These are phyloP conservation scores for Penicillium pulvis DNA, from an alignment of 495 filamentous ascomycete species.

Conservation along the genomic window DNA sequence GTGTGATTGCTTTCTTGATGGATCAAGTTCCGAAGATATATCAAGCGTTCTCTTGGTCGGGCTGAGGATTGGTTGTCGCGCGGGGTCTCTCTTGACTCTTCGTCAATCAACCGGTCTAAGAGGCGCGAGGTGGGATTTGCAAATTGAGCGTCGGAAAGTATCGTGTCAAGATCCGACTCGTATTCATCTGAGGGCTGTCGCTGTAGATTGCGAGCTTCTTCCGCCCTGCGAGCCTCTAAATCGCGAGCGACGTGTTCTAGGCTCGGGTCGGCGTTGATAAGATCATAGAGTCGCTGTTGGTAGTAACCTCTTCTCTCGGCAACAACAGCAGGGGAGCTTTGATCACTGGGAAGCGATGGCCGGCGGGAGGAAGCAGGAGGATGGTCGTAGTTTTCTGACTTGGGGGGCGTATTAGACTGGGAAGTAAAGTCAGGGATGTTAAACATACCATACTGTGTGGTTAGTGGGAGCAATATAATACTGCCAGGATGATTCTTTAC, in stretches of 20 bases:
- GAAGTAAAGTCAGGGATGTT: conserved; percentile 4
- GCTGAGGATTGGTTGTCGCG: conserved; percentile 16
- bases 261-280: background rate
- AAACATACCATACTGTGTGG: conserved; percentile 29
- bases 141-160: conserved; percentile 1
- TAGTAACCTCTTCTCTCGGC: conserved; percentile 5
- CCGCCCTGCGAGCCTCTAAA: background rate
- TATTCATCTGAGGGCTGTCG: background rate
- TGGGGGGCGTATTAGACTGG: background rate
- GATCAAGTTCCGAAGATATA: conserved; percentile 45
- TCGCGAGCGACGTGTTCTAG: background rate
- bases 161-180: background rate
- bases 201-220: background rate
- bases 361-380: conserved; percentile 51
- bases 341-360: conserved; percentile 23
- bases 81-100: conserved; percentile 1
- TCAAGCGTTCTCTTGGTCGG: conserved; percentile 28
- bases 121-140: conserved; percentile 2
- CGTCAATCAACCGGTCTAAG: conserved; percentile 2
- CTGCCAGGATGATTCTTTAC: conserved; percentile 3
- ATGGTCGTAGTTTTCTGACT: conserved; percentile 65
- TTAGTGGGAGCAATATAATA: conserved; percentile 2
- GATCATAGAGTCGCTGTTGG: background rate
- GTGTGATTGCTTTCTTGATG: conserved; percentile 39
- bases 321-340: background rate